A percentile compares a stretch with the other conserved stretches of the same genome.
Conservation (phyloP, 2,329 filamentous ascomycete genomes). For the Pseudogymnoascus sp. region DNA sequence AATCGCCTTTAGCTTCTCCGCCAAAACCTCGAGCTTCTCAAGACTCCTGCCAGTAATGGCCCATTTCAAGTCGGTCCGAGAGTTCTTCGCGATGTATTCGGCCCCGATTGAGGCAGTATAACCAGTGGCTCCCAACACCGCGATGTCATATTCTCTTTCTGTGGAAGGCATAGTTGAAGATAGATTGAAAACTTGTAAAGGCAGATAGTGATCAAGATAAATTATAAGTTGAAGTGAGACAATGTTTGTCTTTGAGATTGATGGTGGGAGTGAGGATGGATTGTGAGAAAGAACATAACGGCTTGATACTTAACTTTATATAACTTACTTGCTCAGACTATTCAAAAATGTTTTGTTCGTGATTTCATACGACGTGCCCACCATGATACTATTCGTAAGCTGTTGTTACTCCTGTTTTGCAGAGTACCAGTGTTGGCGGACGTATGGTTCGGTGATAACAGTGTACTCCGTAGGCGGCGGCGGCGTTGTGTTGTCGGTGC, state of each 20-base stretch:
- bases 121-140: conserved; percentile 59
- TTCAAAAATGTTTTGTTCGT: not conserved
- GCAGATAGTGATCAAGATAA: not conserved
- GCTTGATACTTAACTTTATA: not conserved
- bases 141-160: conserved; percentile 46
- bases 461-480: not conserved
- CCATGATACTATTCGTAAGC: not conserved
- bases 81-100: conserved; percentile 51
- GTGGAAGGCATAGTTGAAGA: not conserved
- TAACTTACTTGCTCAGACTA: not conserved
- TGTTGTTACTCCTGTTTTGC: not conserved
- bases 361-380: not conserved
- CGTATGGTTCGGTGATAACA: not conserved
- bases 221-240: not conserved
- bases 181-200: not conserved
- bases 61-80: conserved; percentile 58
- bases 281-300: not conserved
- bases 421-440: not conserved
- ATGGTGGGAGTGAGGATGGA: not conserved
- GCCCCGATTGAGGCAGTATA: conserved; percentile 58
- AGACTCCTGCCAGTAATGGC: conserved; percentile 52
- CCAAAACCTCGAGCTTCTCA: conserved; percentile 43
- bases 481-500: not conserved
- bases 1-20: conserved; percentile 44
- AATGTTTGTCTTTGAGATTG: not conserved